Evolutionary conservation across 805 yeast species (phyloP), one percentile per base, ranked within the genome.

Genomic region (Myxozyma sirexii): DNA sequence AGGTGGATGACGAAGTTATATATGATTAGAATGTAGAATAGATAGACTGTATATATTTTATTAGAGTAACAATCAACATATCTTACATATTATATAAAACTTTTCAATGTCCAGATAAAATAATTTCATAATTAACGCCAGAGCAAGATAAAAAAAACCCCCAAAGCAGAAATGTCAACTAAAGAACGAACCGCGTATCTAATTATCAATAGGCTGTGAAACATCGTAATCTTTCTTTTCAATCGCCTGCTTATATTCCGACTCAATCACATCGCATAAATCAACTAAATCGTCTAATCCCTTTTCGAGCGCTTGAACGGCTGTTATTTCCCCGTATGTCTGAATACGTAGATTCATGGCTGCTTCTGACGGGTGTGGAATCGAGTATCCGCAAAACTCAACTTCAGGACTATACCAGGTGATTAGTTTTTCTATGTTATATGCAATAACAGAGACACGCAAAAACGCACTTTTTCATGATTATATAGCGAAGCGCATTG

Each of bases 341-440:
- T 94, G 99, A 64, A 94, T 90, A 76, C 99, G 84, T 58, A 94
- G 74, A 76, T 94, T 90, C 75, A 94, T 78, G 67, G 88, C 87
- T 62, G 90, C 80, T 76, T 94, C 99, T 37, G 97, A 89, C 19
- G 99, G 99, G 75, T 94, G 99, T 10, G 99, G 99, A 67, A 94
- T 94, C 45, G 97, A 90, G 77, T 94, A 94, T 57, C 99, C 99
- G 72, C 98, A 93, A 74, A 94, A 94, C 72, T 94, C 99, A 26
- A 94, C 99, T 66, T 91, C 96, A 39, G 97, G 97, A 71, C 76
- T 73, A 35, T 23, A 10, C 17, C 3, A 15, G 15, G 35, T 31
- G 7, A 38, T 55, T 38, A 38, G 41, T 13, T 12, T 10, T 19
- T 2, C 10, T 29, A 10, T 29, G 33, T 29, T 6, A 29, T 29